Base-by-base conservation (phyloP, 1,284 basidiomycete species). In the Rhodotorula sp. region DNA sequence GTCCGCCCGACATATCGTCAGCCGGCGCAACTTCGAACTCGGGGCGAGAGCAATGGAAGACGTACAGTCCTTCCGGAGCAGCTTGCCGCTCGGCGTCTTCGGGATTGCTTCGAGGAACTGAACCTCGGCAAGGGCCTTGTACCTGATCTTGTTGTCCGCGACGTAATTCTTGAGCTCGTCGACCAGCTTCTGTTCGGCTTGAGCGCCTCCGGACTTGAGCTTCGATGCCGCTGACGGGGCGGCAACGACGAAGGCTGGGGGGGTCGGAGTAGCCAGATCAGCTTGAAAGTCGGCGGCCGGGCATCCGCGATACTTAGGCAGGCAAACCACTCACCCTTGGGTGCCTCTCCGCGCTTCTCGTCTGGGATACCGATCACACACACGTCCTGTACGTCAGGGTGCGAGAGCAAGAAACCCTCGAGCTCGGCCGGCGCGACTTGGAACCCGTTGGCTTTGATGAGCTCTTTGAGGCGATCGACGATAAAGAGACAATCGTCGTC, bases 281-380 rank as follows among this genome's bases (percentile, higher is more conserved):
- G 51, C 79, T 79, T n/a, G 81, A 80, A 5, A 76, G 8, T 33
- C 55, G 53, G 26, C 24, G 53, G n/a, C 80, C 20, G 82, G 84
- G 80, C 24, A 83, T 82, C 62, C 80, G 80, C 26, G 79, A 79
- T 0, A 22, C 10, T 20, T 17, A 37, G n/a, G 48, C 15, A 87
- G 91, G 0, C 89, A 89, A 1, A 49, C 6, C 6, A 66, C 64
- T 42, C 58, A 69, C 68, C 68, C 33, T 75, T 75, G 0, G 91
- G 91, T 6, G 90, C 67, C 66, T 93, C 91, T 49, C 91, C 91
- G 60, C 86, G 88, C 74, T 87, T 89, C 22, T 91, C 89, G 77
- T 93, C 89, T 0, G 85, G 85, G 4, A 91, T 79, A 4, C 89
- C 86, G 10, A 93, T 87, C 18, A 93, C 89, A 75, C 90, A 91